Evolutionary conservation across 352 stramenopile species (phyloP).

Genomic region (Phytopythium helicoides): DNA sequence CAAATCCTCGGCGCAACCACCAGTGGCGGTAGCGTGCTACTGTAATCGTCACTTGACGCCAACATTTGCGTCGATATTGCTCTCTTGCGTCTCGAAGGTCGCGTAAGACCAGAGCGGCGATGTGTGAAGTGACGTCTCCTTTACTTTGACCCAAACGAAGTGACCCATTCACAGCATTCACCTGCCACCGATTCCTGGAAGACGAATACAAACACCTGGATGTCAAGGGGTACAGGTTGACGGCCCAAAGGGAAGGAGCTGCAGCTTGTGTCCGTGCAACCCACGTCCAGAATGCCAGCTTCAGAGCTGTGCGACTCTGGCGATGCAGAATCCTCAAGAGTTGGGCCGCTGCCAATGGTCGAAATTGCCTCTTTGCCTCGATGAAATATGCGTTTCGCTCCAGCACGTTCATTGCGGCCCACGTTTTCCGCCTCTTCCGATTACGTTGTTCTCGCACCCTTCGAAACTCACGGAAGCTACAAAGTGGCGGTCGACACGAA

Average conservation of each 20-base stretch:
- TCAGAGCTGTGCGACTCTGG: conserved; percentile 17
- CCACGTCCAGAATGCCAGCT: conserved; percentile 49
- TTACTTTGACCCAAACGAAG: not conserved
- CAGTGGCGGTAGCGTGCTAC: not conserved
- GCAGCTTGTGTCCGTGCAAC: conserved; percentile 26
- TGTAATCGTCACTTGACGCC: not conserved
- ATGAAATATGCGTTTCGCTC: not conserved
- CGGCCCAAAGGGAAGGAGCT: conserved; percentile 15
- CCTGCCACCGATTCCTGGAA: too few species aligned
- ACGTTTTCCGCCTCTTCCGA: not conserved
- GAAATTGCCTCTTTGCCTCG: not conserved
- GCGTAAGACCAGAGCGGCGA: conserved; percentile 1
- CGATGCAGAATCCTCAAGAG: conserved; percentile 23
- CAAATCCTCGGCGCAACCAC: conserved; percentile 2
- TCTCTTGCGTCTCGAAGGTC: not conserved
- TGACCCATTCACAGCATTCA: too few species aligned
- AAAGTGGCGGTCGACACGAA: not conserved
- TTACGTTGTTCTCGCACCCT: not conserved
- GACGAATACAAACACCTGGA: not conserved
- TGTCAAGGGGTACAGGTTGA: not conserved
- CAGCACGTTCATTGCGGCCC: not conserved
- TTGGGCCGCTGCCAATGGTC: conserved; percentile 3
- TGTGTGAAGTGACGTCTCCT: not conserved
- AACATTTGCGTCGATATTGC: conserved; percentile 3
- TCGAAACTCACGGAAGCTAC: not conserved